These are phyloP conservation scores for Solanum sejunctum DNA, from an alignment of 257 asterid genomes.

Conservation along the genomic window DNA sequence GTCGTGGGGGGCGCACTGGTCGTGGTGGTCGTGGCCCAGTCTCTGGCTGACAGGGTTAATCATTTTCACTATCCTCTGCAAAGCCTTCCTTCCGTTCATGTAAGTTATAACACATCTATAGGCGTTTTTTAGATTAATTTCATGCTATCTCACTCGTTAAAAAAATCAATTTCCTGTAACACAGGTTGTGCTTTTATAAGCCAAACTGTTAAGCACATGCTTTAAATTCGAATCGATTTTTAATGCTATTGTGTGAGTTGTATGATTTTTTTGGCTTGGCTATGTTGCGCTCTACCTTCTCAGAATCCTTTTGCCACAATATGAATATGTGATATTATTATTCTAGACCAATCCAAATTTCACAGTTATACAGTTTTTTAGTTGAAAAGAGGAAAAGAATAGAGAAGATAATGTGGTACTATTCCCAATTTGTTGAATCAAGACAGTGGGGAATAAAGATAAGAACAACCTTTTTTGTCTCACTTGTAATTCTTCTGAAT, in stretches of 20 bases:
- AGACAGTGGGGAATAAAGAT: neutral
- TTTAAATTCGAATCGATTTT: neutral
- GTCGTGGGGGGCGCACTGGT: slow-evolving; percentile 43
- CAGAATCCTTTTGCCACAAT: neutral
- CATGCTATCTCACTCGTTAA: neutral
- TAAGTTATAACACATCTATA: neutral
- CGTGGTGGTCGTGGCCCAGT: slow-evolving; percentile 49
- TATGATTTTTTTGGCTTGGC: neutral
- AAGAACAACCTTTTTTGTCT: neutral
- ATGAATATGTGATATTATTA: neutral
- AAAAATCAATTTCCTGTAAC: neutral
- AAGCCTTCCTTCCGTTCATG: neutral
- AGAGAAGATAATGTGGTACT: neutral
- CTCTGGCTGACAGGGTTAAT: slow-evolving; percentile 17
- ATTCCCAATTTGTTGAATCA: neutral
- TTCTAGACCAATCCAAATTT: neutral
- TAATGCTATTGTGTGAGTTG: neutral
- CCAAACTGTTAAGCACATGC: neutral
- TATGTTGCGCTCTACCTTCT: neutral
- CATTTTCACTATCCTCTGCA: neutral
- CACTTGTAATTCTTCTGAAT: neutral
- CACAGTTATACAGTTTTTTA: neutral
- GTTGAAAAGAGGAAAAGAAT: neutral
- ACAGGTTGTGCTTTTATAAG: neutral
- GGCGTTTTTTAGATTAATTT: neutral